Conservation (phyloP, 768 basidiomycete genomes). For the Tulasnella calospora region DNA sequence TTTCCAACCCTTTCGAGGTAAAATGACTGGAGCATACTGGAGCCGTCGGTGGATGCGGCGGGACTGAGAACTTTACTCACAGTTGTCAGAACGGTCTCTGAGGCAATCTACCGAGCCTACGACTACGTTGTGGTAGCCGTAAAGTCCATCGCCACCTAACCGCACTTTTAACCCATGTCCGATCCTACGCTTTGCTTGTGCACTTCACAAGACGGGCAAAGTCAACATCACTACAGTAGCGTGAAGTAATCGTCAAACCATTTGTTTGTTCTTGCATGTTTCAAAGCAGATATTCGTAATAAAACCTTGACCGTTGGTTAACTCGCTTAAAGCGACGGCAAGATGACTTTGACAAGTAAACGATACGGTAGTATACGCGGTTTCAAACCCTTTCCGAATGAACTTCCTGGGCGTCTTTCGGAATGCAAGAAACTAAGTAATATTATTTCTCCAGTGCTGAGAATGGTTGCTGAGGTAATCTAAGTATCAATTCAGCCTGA, state of each 20-base stretch:
- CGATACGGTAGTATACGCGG: conserved; percentile 55
- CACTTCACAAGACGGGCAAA: conserved; percentile 50
- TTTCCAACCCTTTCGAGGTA: conserved; percentile 64
- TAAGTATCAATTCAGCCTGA: too few species aligned
- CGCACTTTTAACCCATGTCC: too few species aligned
- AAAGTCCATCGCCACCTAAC: too few species aligned
- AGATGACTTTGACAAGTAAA: conserved; percentile 52
- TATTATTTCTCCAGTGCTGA: conserved; percentile 55
- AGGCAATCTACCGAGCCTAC: conserved; percentile 58
- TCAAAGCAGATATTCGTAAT: too few species aligned
- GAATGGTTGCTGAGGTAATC: conserved; percentile 55
- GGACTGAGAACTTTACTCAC: conserved; percentile 17
- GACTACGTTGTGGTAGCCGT: conserved; percentile 61
- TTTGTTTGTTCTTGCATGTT: conserved; percentile 25
- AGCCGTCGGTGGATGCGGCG: too few species aligned
- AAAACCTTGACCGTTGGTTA: too few species aligned
- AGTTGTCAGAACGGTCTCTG: conserved; percentile 57
- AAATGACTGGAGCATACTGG: not conserved
- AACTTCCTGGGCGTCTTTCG: not conserved
- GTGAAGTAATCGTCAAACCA: conserved; percentile 53
- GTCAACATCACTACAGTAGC: conserved; percentile 69
- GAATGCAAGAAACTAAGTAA: conserved; percentile 8
- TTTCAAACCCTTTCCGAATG: conserved; percentile 63
- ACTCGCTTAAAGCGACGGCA: not conserved
- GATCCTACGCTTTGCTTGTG: too few species aligned